Evolutionary conservation across 768 basidiomycete species (phyloP).

Genomic region (Tephrocybe sp.): DNA sequence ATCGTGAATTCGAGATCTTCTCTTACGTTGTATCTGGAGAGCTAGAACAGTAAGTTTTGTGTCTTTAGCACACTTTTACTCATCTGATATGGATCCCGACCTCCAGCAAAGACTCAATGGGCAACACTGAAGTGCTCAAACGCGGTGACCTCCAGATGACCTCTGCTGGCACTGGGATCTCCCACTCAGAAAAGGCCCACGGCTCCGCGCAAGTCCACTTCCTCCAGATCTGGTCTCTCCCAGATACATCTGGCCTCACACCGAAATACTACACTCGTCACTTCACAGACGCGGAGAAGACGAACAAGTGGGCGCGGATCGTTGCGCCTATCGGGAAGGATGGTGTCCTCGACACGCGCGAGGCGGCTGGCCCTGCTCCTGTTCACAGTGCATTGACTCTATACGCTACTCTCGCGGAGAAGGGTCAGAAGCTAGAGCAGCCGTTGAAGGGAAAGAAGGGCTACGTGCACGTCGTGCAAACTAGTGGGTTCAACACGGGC

Average conservation of each 20-base stretch:
- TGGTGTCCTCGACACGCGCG: conserved; percentile 61
- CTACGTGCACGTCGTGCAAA: conserved; percentile 88
- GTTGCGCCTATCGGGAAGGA: conserved; percentile 71
- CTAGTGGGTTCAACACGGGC: conserved; percentile 72
- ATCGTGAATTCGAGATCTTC: conserved; percentile 90
- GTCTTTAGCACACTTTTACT: too few species aligned
- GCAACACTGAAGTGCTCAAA: conserved; percentile 85
- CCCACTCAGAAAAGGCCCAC: conserved; percentile 64
- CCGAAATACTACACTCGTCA: conserved; percentile 90
- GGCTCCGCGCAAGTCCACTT: conserved; percentile 46
- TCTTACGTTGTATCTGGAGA: conserved; percentile 80
- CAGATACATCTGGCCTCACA: conserved; percentile 42
- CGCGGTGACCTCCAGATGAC: conserved; percentile 92
- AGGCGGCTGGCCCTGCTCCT: conserved; percentile 79
- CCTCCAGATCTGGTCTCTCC: conserved; percentile 54
- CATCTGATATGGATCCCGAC: conserved; percentile 3
- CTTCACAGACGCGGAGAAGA: conserved; percentile 83
- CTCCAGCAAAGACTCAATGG: conserved; percentile 84
- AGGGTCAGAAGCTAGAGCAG: conserved; percentile 53
- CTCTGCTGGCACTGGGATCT: conserved; percentile 88
- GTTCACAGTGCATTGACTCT: conserved; percentile 68
- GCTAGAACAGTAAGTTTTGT: conserved; percentile 69
- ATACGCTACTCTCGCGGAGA: conserved; percentile 73
- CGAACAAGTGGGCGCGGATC: conserved; percentile 64
- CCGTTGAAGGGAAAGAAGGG: conserved; percentile 57